A percentile compares a stretch with the other conserved stretches of the same genome.
Conservation (phyloP, 2,329 filamentous ascomycete genomes). For the Tympanopsis confertula region DNA sequence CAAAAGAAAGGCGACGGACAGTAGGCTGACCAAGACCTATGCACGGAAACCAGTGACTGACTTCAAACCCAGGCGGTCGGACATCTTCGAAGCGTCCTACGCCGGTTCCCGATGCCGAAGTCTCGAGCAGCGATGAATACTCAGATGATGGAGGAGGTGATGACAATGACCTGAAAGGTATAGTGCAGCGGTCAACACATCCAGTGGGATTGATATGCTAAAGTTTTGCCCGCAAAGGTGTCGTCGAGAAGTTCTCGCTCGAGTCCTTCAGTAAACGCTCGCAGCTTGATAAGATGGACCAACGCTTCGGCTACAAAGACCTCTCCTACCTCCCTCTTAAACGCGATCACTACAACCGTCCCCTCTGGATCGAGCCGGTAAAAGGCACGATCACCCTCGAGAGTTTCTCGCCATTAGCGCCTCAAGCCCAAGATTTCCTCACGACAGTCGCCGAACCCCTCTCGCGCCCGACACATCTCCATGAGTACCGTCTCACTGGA, state of each 20-base stretch:
- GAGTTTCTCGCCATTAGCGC: constrained; percentile 80
- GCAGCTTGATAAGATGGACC: background rate
- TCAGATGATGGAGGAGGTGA: background rate
- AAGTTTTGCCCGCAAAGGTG: background rate
- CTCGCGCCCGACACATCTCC: constrained; percentile 78
- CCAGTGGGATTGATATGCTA: background rate
- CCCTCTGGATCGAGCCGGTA: constrained; percentile 80
- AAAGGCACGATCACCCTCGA: constrained; percentile 83
- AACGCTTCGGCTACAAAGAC: constrained; percentile 35
- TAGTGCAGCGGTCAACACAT: background rate
- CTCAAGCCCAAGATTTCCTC: constrained; percentile 83
- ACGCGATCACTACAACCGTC: constrained; percentile 77
- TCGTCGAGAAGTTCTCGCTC: background rate
- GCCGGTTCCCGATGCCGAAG: background rate
- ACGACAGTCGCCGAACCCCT: constrained; percentile 91
- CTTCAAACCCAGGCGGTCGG: background rate
- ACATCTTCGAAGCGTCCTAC: background rate
- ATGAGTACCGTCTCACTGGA: constrained; percentile 84
- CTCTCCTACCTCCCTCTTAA: constrained; percentile 77
- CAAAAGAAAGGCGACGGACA: background rate
- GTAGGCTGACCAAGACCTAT: background rate
- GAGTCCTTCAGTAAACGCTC: background rate
- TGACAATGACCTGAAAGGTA: background rate
- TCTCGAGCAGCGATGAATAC: background rate
- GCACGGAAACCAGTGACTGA: background rate